These are phyloP conservation scores for Ustilago cynodontis DNA, from an alignment of 1,284 basidiomycete genomes.

Conservation along the genomic window DNA sequence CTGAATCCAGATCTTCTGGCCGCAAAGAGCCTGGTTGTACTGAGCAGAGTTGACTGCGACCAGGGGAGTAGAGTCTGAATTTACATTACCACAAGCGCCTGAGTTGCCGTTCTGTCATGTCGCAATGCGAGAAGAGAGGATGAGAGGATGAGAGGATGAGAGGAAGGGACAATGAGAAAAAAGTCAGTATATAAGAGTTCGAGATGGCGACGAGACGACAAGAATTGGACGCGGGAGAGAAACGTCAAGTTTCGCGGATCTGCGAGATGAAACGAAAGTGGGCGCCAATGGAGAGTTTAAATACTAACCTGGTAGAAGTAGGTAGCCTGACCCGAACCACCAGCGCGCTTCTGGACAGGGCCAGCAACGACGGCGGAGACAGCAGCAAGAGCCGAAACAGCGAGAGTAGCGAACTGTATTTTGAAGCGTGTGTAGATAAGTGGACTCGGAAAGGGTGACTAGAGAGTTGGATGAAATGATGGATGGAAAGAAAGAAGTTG, in stretches of 20 bases:
- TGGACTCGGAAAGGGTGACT: not conserved
- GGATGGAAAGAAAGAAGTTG: not conserved
- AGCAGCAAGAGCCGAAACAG: constrained; percentile 40
- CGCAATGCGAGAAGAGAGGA: no score
- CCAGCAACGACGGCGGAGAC: constrained; percentile 39
- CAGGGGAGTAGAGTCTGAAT: constrained; percentile 44
- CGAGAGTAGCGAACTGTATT: constrained; percentile 56
- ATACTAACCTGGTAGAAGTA: constrained; percentile 53
- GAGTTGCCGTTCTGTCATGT: constrained; percentile 41
- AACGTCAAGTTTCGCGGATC: not conserved
- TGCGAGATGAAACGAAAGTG: not conserved
- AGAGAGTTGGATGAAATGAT: not conserved
- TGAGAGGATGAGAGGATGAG: not conserved
- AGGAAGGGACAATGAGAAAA: not conserved
- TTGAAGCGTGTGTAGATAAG: constrained; percentile 3
- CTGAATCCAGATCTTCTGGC: constrained; percentile 38
- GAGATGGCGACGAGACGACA: not conserved
- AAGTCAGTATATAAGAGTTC: constrained; percentile 9
- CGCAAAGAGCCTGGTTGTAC: constrained; percentile 41
- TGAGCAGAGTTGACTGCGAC: constrained; percentile 52
- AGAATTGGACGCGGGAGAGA: not conserved
- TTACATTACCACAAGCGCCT: constrained; percentile 59
- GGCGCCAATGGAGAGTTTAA: not conserved
- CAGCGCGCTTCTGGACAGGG: constrained; percentile 39
- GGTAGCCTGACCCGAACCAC: constrained; percentile 41